Percentiles rank a stretch among this genome's conserved stretches.
Evolutionary conservation across 495 filamentous ascomycete genomes (phyloP).

Genomic region (Lichenothelia convexa): DNA sequence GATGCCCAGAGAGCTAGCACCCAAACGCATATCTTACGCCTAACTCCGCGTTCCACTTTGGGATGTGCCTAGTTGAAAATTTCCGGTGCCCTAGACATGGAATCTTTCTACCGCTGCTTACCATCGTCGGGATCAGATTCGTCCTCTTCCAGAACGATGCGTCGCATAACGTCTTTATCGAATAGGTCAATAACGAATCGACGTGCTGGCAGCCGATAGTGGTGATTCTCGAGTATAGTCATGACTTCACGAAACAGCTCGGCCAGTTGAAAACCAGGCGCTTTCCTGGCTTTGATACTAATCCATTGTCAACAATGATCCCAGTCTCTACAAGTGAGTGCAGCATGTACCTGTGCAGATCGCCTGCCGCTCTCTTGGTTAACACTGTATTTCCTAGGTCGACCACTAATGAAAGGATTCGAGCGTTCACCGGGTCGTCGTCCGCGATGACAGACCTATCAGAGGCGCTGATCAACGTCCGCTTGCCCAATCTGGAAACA

Average conservation of each 20-base stretch:
- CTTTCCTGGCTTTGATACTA: constrained; percentile 47
- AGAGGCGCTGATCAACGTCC: not conserved
- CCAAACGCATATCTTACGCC: no score
- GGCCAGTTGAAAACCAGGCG: constrained; percentile 53
- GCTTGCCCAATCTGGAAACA: constrained; percentile 3
- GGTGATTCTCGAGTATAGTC: constrained; percentile 69
- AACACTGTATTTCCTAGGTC: constrained; percentile 81
- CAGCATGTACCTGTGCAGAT: constrained; percentile 38
- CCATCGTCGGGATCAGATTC: constrained; percentile 20
- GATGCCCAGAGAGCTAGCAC: no score
- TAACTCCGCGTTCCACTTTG: no score
- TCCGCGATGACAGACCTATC: constrained; percentile 27
- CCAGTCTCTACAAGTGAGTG: not conserved
- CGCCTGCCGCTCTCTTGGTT: constrained; percentile 53
- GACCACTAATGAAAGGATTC: constrained; percentile 60
- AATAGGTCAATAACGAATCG: constrained; percentile 86
- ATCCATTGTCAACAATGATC: constrained; percentile 5
- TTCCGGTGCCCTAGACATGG: no score
- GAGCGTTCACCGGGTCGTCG: constrained; percentile 46
- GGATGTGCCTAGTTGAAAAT: no score
- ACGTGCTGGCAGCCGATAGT: constrained; percentile 67
- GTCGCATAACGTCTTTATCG: constrained; percentile 68
- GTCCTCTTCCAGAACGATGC: constrained; percentile 56
- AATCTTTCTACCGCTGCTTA: no score
- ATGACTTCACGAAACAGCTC: constrained; percentile 70